These are phyloP conservation scores for Salix arbutifolia DNA, from an alignment of 345 rosid species.

Conservation along the genomic window DNA sequence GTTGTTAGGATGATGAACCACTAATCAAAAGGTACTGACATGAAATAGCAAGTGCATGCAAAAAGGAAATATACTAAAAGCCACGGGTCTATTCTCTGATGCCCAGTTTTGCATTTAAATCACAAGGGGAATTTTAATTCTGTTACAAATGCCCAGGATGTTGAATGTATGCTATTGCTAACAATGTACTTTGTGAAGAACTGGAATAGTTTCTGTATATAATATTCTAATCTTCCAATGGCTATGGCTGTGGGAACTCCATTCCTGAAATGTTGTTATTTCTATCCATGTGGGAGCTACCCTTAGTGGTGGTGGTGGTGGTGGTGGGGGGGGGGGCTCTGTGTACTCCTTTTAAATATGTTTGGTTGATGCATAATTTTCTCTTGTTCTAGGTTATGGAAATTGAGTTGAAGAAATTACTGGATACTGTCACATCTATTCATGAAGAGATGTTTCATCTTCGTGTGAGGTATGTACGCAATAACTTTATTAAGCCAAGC, in stretches of 20 bases:
- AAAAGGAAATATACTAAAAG: too few relatives aligned
- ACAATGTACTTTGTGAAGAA: neutral
- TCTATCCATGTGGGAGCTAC: neutral
- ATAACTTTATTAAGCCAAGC: neutral
- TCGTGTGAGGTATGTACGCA: constrained; percentile 58
- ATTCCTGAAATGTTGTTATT: neutral
- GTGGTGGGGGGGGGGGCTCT: too few relatives aligned
- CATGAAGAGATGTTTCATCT: constrained; percentile 80
- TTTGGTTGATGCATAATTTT: neutral
- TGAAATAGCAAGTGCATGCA: too few relatives aligned
- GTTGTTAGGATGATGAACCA: neutral
- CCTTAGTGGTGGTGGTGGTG: neutral
- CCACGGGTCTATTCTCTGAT: too few relatives aligned
- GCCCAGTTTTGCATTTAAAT: too few relatives aligned
- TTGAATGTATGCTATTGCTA: neutral
- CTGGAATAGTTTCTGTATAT: neutral
- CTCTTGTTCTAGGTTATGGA: constrained; percentile 44
- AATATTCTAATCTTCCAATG: neutral
- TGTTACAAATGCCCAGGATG: neutral
- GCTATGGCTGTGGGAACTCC: neutral
- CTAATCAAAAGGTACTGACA: neutral
- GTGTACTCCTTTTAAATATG: neutral
- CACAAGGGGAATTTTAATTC: too few relatives aligned
- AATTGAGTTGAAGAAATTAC: constrained; percentile 65
- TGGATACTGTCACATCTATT: constrained; percentile 50